phyloP scores from a whole-genome alignment of 1,139 yeast species.

The Geotrichum reessii region DNA sequence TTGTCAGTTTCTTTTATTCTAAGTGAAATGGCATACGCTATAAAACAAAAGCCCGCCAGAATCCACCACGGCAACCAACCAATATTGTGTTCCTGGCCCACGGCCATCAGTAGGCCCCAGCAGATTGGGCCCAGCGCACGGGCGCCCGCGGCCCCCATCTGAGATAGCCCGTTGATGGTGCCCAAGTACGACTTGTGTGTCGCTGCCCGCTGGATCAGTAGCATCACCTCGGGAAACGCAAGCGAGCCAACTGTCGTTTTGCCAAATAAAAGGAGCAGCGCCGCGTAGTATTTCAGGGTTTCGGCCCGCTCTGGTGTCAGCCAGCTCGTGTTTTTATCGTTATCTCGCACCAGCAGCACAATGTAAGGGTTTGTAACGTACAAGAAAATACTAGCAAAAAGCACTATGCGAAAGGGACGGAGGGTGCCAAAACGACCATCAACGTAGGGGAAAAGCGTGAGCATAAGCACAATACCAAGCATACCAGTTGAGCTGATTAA shows the following conservation, averaged over 20 bases:
- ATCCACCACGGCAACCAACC: slow-evolving; percentile 52
- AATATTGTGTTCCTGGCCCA: slow-evolving; percentile 40
- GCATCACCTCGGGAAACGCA: slow-evolving; percentile 30
- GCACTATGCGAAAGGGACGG: slow-evolving; percentile 42
- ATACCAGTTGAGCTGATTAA: slow-evolving; percentile 53
- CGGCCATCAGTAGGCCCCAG: slow-evolving; percentile 55
- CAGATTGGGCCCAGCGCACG: slow-evolving; percentile 53
- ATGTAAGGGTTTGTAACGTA: slow-evolving; percentile 49
- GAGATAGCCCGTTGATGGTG: slow-evolving; percentile 33
- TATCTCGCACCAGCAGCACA: slow-evolving; percentile 40
- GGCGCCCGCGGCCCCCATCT: slow-evolving; percentile 46
- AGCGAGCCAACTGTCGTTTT: slow-evolving; percentile 26
- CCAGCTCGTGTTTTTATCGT: too few relatives aligned
- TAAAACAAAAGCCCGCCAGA: slow-evolving; percentile 33
- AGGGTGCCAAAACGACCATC: slow-evolving; percentile 49
- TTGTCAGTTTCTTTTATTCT: neutral
- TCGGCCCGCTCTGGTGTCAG: neutral
- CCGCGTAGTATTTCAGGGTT: slow-evolving; percentile 15
- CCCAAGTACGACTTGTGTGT: slow-evolving; percentile 32
- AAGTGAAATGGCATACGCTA: slow-evolving; percentile 9
- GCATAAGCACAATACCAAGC: slow-evolving; percentile 48
- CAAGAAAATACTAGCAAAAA: slow-evolving; percentile 44
- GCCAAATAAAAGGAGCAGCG: slow-evolving; percentile 15
- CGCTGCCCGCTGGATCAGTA: slow-evolving; percentile 33
- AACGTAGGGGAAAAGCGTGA: slow-evolving; percentile 50